These are phyloP conservation scores for Tolypocladium nubicola DNA, from an alignment of 2,329 filamentous ascomycete species.

Conservation along the genomic window DNA sequence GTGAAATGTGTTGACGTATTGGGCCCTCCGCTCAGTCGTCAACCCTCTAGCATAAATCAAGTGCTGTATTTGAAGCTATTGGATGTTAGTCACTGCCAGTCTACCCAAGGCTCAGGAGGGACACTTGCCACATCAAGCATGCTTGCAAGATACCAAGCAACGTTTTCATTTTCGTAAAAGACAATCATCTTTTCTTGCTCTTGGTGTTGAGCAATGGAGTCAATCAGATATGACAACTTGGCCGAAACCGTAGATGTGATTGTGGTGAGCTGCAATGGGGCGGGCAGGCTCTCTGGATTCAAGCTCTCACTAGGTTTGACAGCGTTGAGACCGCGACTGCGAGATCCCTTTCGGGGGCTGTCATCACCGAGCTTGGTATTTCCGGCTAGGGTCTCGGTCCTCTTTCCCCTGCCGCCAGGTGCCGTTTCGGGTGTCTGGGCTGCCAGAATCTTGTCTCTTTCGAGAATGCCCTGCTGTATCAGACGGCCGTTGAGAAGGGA, in stretches of 20 bases:
- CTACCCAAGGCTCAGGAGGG: background rate
- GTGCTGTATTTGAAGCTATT: conserved; percentile 44
- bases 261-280: conserved; percentile 45
- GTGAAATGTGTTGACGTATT: conserved; percentile 74
- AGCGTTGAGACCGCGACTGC: conserved; percentile 16
- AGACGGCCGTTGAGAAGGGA: conserved; percentile 36
- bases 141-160: conserved; percentile 76
- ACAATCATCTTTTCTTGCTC: conserved; percentile 74
- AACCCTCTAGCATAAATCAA: conserved; percentile 60
- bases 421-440: conserved; percentile 6
- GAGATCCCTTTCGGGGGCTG: conserved; percentile 18
- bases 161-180: conserved; percentile 84
- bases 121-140: conserved; percentile 58
- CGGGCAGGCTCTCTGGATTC: conserved; percentile 15
- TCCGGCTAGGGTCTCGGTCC: conserved; percentile 22
- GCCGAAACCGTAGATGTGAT: conserved; percentile 75
- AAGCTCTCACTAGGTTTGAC: conserved; percentile 10
- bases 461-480: conserved; percentile 26
- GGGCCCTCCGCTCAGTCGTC: conserved; percentile 49
- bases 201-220: conserved; percentile 58
- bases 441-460: conserved; percentile 21
- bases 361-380: conserved; percentile 33
- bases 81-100: conserved; percentile 3
- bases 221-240: conserved; percentile 78
- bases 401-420: conserved; percentile 4